Evolutionary conservation across 108 stramenopile species (phyloP), one percentile per base, ranked within the genome.

Genomic region (Pseudonitzschia multiseries): DNA sequence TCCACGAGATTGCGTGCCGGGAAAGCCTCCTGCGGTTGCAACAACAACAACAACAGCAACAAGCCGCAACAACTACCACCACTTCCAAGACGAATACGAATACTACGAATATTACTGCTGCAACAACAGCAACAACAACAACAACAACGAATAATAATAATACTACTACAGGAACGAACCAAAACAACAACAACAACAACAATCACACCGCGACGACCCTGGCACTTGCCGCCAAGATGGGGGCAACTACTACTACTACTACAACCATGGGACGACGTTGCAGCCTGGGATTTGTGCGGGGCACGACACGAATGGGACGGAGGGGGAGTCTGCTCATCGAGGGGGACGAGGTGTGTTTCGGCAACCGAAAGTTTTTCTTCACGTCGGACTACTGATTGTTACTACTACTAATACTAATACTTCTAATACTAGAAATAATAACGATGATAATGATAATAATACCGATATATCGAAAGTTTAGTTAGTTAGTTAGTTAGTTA

Each of bases 291-390:
- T 62, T 62, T 14, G 18, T 62, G 3, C 61, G 61, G 8, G 36
- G 33, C 1, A 26, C 59, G 12, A 9, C 32, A 17, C 33, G 32
- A 17, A 41, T 40, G 32, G 33, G 33, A 0, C 32, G 61, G 8
- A 31, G 61, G 18, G 36, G 36, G 9, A 40, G 33, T 8, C 18
- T 62, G 36, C 61, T 62, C 10, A 15, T 40, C 31, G 61, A 62
- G 9, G 61, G 61, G 20, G 61, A 62, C n/a, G 33, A 62, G 31
- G 36, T 62, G 26, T 21, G n/a, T n/a, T 62, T 62, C n/a, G 36
- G 36, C 15, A 17, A 62, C 18, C 26, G 29, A 29, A 62, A 62
- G 40, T 62, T 62, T 18, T 33, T 20, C 18, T 62, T 62, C 33
- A 62, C 61, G n/a, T 26, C 57, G 15, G 28, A 59, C 26, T 59